These are phyloP conservation scores for Suhomyces sp. DNA, from an alignment of 805 yeast species.

Conservation along the genomic window DNA sequence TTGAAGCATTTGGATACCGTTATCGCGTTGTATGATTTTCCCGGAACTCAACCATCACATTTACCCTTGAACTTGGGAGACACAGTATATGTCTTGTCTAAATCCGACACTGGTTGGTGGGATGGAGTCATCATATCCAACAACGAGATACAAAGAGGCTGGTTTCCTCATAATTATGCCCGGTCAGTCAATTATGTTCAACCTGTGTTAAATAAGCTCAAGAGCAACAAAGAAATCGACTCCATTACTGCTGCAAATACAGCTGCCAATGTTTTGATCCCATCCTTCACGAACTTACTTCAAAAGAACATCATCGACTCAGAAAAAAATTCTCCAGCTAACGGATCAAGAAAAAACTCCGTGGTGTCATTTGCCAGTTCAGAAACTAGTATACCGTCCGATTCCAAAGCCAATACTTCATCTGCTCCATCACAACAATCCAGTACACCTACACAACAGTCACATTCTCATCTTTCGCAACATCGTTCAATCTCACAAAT, in stretches of 20 bases:
- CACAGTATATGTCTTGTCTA: conserved; percentile 64
- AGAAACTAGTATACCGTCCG: conserved; percentile 32
- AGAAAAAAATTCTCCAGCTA: conserved; percentile 31
- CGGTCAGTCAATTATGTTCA: conserved; percentile 45
- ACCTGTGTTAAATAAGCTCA: conserved; percentile 38
- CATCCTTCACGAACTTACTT: conserved; percentile 37
- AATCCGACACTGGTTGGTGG: conserved; percentile 79
- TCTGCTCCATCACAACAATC: conserved; percentile 18
- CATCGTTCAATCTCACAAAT: conserved; percentile 15
- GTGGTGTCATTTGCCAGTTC: conserved; percentile 51
- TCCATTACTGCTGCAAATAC: conserved; percentile 47
- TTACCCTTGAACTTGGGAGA: conserved; percentile 64
- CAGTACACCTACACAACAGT: conserved; percentile 3
- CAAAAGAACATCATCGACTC: conserved; percentile 38
- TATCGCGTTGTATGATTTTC: conserved; percentile 55
- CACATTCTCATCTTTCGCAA: background rate
- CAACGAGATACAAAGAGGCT: conserved; percentile 61
- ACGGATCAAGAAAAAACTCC: conserved; percentile 44
- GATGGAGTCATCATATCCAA: conserved; percentile 57
- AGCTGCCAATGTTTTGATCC: conserved; percentile 45
- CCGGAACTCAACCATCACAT: conserved; percentile 50
- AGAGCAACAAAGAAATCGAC: conserved; percentile 40
- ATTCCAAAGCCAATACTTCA: conserved; percentile 25
- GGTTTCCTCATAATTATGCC: conserved; percentile 77
- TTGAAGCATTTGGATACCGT: conserved; percentile 55